Conservation (phyloP, 805 yeast genomes). For the Candida hungchunana region DNA sequence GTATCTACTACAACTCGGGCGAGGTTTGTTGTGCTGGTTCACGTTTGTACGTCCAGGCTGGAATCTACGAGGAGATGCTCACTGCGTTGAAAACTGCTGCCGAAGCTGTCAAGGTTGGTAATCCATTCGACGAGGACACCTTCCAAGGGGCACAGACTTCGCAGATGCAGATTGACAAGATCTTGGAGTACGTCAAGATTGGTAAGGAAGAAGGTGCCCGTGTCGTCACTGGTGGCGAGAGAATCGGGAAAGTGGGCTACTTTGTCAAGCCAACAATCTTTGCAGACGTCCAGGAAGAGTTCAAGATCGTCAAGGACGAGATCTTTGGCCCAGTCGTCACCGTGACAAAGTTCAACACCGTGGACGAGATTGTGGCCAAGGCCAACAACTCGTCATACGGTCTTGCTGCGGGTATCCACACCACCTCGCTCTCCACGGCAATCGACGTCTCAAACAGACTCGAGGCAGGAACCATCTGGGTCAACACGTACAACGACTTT, state of each 20-base stretch:
- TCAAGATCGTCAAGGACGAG: slow-evolving; percentile 81
- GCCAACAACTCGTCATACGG: slow-evolving; percentile 82
- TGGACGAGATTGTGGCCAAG: slow-evolving; percentile 67
- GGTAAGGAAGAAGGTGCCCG: slow-evolving; percentile 70
- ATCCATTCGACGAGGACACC: slow-evolving; percentile 67
- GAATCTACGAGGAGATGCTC: slow-evolving; percentile 62
- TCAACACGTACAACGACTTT: slow-evolving; percentile 82
- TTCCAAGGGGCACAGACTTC: slow-evolving; percentile 79
- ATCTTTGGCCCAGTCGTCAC: slow-evolving; percentile 90
- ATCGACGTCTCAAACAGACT: slow-evolving; percentile 60
- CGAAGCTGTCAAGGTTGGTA: slow-evolving; percentile 61
- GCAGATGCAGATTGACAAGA: slow-evolving; percentile 59
- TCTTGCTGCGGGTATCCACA: slow-evolving; percentile 84
- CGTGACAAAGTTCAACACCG: slow-evolving; percentile 62
- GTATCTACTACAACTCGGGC: slow-evolving; percentile 86
- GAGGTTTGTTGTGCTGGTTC: slow-evolving; percentile 94
- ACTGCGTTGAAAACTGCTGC: slow-evolving; percentile 48
- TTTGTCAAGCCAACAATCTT: slow-evolving; percentile 81
- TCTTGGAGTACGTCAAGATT: slow-evolving; percentile 55
- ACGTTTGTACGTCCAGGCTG: slow-evolving; percentile 76
- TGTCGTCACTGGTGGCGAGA: slow-evolving; percentile 78
- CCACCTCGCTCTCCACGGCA: slow-evolving; percentile 63
- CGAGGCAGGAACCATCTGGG: slow-evolving; percentile 80
- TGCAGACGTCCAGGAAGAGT: slow-evolving; percentile 70
- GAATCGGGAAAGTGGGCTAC: slow-evolving; percentile 65